These are phyloP conservation scores for Parsonsia alboflavescens DNA, from an alignment of 257 asterid genomes.

Conservation along the genomic window DNA sequence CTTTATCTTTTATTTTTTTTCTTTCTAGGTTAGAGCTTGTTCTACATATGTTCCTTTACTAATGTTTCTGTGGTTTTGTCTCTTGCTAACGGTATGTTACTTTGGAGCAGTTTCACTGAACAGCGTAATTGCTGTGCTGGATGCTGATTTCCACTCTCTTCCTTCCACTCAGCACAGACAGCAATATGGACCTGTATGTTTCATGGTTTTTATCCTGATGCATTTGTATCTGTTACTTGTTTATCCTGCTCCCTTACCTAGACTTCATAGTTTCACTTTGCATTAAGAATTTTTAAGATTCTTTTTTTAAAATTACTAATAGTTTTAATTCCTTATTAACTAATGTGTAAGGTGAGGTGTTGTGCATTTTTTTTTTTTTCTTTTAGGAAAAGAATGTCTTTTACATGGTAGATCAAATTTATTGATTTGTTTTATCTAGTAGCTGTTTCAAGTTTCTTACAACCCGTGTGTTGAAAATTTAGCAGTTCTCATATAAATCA, in stretches of 20 bases:
- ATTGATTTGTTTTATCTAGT: neutral
- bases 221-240: neutral
- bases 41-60: neutral
- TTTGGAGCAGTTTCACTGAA: conserved; percentile 68
- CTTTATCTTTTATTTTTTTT: neutral
- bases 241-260: neutral
- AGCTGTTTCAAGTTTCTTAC: neutral
- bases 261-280: neutral
- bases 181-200: conserved; percentile 97
- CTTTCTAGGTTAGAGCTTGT: neutral
- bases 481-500: neutral
- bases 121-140: conserved; percentile 94
- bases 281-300: neutral
- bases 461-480: neutral
- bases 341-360: neutral
- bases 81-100: conserved; percentile 25
- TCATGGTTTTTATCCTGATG: neutral
- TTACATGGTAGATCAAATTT: neutral
- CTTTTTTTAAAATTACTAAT: neutral
- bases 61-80: neutral
- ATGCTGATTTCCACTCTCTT: conserved; percentile 96
- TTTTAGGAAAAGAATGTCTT: neutral
- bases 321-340: too few species aligned
- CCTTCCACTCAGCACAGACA: conserved; percentile 94
- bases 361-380: neutral